Evolutionary conservation across 352 stramenopile genomes (phyloP).

Genomic region (Globisporangium canariense): DNA sequence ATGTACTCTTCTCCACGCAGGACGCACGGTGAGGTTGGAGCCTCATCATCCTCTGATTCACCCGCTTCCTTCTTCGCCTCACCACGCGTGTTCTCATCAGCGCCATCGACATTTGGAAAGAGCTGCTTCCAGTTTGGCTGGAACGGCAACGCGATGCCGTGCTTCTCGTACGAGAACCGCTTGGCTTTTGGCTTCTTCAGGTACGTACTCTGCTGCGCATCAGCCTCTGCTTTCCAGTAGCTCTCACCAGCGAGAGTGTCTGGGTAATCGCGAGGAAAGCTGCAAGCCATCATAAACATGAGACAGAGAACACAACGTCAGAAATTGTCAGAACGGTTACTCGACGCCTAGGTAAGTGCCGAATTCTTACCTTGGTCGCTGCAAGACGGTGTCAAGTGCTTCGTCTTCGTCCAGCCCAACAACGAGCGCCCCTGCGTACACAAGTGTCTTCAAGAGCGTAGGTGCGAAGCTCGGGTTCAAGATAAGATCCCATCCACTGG

Average conservation of each 20-base stretch:
- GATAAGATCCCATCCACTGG: conserved; percentile 71
- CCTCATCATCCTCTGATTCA: conserved; percentile 13
- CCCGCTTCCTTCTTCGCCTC: not conserved
- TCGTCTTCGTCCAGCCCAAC: conserved; percentile 71
- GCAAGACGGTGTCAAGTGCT: conserved; percentile 49
- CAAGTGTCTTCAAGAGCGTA: conserved; percentile 53
- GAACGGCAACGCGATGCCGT: conserved; percentile 53
- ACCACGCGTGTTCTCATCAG: not conserved
- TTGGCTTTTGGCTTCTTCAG: conserved; percentile 67
- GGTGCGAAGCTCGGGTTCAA: conserved; percentile 37
- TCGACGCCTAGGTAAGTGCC: not conserved
- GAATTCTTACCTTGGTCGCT: conserved; percentile 34
- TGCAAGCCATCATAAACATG: conserved; percentile 19
- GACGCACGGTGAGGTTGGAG: conserved; percentile 31
- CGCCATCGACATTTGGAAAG: conserved; percentile 19
- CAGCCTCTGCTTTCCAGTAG: conserved; percentile 49
- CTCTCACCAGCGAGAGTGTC: conserved; percentile 49
- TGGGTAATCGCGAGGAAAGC: conserved; percentile 78
- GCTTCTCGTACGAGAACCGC: conserved; percentile 60
- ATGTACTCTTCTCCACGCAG: conserved; percentile 65
- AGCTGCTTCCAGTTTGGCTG: conserved; percentile 55
- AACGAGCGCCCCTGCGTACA: conserved; percentile 64
- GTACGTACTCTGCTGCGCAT: conserved; percentile 22
- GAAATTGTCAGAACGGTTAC: not conserved
- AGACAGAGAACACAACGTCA: not conserved